These are phyloP conservation scores for Colletotrichum sp. DNA, from an alignment of 2,329 filamentous ascomycete genomes.

Conservation along the genomic window DNA sequence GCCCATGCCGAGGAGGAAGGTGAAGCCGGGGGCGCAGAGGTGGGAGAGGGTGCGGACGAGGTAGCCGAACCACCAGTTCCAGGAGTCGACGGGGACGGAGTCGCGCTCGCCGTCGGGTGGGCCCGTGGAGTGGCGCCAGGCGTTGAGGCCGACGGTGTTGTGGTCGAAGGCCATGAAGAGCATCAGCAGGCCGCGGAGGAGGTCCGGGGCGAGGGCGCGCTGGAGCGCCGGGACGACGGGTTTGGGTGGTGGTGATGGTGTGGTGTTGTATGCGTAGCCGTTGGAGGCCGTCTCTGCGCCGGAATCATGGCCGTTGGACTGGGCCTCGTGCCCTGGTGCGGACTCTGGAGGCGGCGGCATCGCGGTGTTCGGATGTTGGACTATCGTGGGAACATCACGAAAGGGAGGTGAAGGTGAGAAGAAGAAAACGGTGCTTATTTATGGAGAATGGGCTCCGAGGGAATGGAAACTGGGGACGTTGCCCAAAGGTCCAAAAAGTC, in stretches of 20 bases:
- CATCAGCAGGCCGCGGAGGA: slow-evolving; percentile 50
- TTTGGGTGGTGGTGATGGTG: neutral
- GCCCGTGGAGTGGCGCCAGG: slow-evolving; percentile 44
- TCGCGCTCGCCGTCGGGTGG: slow-evolving; percentile 40
- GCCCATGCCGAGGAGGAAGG: slow-evolving; percentile 50
- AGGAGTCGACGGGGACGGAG: slow-evolving; percentile 34
- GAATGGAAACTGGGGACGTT: neutral
- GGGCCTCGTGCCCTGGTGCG: neutral
- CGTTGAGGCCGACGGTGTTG: slow-evolving; percentile 38
- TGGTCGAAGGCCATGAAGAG: slow-evolving; percentile 50
- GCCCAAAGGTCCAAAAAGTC: neutral
- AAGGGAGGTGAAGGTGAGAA: neutral
- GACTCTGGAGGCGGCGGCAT: neutral
- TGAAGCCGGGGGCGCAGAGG: slow-evolving; percentile 50
- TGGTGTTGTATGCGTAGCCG: neutral
- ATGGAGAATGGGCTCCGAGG: neutral
- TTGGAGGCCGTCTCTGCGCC: neutral
- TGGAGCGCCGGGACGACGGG: neutral
- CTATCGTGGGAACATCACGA: neutral
- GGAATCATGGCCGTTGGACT: neutral
- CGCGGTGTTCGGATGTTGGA: neutral
- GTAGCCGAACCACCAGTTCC: slow-evolving; percentile 43
- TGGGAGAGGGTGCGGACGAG: slow-evolving; percentile 46
- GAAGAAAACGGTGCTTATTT: neutral
- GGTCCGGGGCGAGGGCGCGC: slow-evolving; percentile 46